These are phyloP conservation scores for Afroboletus lepidellus DNA, from an alignment of 1,284 basidiomycete genomes.

Conservation along the genomic window DNA sequence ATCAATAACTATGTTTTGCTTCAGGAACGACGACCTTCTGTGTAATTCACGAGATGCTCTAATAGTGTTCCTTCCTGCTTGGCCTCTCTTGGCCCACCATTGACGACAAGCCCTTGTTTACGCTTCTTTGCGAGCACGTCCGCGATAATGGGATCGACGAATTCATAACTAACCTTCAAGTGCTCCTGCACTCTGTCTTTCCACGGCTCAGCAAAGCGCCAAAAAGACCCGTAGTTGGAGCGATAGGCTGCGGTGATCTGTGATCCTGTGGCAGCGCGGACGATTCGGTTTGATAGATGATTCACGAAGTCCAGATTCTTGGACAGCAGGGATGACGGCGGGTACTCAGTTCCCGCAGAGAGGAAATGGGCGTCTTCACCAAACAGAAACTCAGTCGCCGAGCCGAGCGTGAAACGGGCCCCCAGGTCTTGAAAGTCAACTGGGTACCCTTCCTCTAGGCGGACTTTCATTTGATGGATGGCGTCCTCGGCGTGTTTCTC, in stretches of 20 bases:
- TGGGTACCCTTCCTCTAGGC: constrained; percentile 42
- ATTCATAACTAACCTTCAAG: constrained; percentile 21
- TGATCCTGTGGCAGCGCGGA: constrained; percentile 24
- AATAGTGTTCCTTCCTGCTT: constrained; percentile 29
- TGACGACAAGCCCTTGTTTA: constrained; percentile 4
- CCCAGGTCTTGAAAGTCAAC: constrained; percentile 53
- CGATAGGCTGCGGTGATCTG: constrained; percentile 13
- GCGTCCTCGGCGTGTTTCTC: constrained; percentile 44
- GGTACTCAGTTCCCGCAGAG: constrained; percentile 36
- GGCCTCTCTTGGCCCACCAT: constrained; percentile 1
- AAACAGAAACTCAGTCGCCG: constrained; percentile 52
- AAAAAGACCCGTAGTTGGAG: constrained; percentile 20
- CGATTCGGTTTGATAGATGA: constrained; percentile 28
- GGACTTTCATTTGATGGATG: constrained; percentile 40
- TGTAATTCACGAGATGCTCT: constrained; percentile 30
- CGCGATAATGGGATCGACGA: constrained; percentile 31
- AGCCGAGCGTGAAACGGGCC: constrained; percentile 47
- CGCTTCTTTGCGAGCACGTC: constrained; percentile 28
- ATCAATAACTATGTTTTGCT: constrained; percentile 5
- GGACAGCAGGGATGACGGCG: constrained; percentile 27
- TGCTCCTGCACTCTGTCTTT: constrained; percentile 17
- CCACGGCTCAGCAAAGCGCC: constrained; percentile 30
- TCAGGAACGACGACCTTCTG: constrained; percentile 25
- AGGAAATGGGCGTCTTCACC: constrained; percentile 41
- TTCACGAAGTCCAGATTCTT: constrained; percentile 13